These are phyloP conservation scores for Didymella exigua DNA, from an alignment of 2,329 filamentous ascomycete species.

Conservation along the genomic window DNA sequence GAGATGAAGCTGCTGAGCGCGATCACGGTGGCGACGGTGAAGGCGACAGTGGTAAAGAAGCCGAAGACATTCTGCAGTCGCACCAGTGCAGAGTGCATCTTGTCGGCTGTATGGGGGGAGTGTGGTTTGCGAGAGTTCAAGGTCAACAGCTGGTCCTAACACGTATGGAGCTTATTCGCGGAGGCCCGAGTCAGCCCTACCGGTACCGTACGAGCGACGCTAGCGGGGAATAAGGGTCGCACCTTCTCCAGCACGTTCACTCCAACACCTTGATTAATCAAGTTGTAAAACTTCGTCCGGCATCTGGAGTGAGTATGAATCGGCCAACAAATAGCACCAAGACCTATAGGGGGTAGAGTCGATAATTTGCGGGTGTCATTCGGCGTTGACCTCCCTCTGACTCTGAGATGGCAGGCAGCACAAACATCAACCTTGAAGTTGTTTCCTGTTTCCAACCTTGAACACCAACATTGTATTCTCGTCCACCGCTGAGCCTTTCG, in stretches of 20 bases:
- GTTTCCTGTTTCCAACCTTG: background rate
- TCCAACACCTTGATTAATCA: background rate
- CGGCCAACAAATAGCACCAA: background rate
- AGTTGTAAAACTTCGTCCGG: too few relatives aligned
- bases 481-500: background rate
- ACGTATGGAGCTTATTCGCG: conserved; percentile 40
- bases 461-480: background rate
- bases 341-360: background rate
- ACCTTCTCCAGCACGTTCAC: background rate
- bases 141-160: conserved; percentile 31
- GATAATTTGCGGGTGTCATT: background rate
- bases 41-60: conserved; percentile 95
- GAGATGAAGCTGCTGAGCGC: conserved; percentile 77
- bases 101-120: conserved; percentile 15
- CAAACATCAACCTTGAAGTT: background rate
- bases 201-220: too few relatives aligned
- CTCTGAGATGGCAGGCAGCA: conserved; percentile 2
- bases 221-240: background rate
- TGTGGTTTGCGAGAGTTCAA: background rate
- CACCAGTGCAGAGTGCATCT: conserved; percentile 86
- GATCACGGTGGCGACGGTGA: conserved; percentile 78
- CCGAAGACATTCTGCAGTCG: conserved; percentile 92
- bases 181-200: conserved; percentile 36
- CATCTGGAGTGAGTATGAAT: too few relatives aligned
- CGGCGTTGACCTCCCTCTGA: background rate